Evolutionary conservation across 805 yeast species (phyloP).

Genomic region (Saturnispora diversa): DNA sequence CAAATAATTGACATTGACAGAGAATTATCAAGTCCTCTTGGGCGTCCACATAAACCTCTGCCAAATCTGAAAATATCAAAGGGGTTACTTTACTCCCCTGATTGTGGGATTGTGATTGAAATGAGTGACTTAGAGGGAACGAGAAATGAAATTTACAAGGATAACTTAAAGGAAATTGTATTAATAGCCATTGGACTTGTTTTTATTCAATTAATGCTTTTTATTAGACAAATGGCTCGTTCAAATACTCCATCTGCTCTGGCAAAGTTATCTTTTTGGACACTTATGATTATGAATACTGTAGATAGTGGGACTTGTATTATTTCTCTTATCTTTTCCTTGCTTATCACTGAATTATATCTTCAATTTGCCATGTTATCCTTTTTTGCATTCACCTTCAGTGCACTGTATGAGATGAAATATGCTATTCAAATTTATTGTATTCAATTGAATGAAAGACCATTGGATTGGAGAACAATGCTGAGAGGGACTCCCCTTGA

Average conservation of each 20-base stretch:
- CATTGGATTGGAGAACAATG: slow-evolving; percentile 57
- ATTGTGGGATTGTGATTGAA: slow-evolving; percentile 60
- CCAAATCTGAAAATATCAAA: slow-evolving; percentile 50
- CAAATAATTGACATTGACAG: slow-evolving; percentile 59
- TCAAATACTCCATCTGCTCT: slow-evolving; percentile 75
- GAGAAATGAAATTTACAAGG: slow-evolving; percentile 42
- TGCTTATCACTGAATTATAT: slow-evolving; percentile 48
- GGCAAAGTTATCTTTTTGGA: slow-evolving; percentile 62
- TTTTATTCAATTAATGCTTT: slow-evolving; percentile 45
- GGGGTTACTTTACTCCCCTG: slow-evolving; percentile 76
- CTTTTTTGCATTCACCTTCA: slow-evolving; percentile 58
- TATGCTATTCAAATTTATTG: slow-evolving; percentile 59
- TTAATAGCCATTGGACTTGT: slow-evolving; percentile 40
- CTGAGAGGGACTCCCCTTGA: slow-evolving; percentile 51
- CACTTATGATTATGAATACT: slow-evolving; percentile 54
- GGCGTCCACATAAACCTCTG: slow-evolving; percentile 56
- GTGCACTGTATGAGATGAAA: slow-evolving; percentile 68
- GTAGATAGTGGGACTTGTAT: slow-evolving; percentile 66
- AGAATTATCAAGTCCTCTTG: slow-evolving; percentile 67
- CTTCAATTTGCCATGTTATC: slow-evolving; percentile 64
- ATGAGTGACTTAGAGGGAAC: slow-evolving; percentile 41
- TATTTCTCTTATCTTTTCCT: slow-evolving; percentile 51
- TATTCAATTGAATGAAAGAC: slow-evolving; percentile 66
- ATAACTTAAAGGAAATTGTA: slow-evolving; percentile 33
- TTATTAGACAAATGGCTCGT: slow-evolving; percentile 61